Evolutionary conservation across 2,329 filamentous ascomycete genomes (phyloP), one percentile per base, ranked within the genome.

Genomic region (Ophiocordyceps robertsii): DNA sequence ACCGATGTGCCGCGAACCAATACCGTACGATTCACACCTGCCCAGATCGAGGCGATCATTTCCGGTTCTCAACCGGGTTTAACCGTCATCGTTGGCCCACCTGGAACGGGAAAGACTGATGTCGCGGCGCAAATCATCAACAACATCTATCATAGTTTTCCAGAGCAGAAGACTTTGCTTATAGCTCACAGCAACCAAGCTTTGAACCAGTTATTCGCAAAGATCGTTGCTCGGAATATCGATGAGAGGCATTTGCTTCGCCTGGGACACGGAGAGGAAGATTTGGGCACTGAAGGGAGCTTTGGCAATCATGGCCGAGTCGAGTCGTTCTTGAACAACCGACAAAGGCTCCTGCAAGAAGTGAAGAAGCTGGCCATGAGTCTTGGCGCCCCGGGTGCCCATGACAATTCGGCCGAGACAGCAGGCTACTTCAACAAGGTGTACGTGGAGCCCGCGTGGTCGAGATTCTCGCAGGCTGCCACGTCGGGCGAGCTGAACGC

Each of bases 121-220:
- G 92, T 98, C 42, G 89, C 88, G 39, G 95, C 90, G 5, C 92
- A 98, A 61, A 93, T 96, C 58, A 98, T 98, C 65, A 95, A 86
- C 67, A 95, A 96, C 60, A 84, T 98, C 52, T 98, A 98, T 58
- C 90, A 96, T 68, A 95, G 96, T 63, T 98, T 95, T 58, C 89
- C 92, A 8, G 72, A 82, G 49, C 88, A 98, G 61, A 83, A 87
- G 52, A 98, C 92, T 1, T 68, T 98, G 16, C 76, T 98, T 35
- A 79, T 98, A 49, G 92, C 92, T 5, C 92, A 98, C 61, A 96
- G 90, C 63, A 98, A 98, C 57, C 93, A 98, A 61, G 93, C 92
- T 2, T 69, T 98, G 10, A 98, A 98, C 56, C 92, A 98, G 59
- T 72, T 98, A 2, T 98, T 98, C 65, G 85, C 93, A 53, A 98